A percentile compares a stretch with the other conserved stretches of the same genome.
These are phyloP conservation scores for Boechera divaricarpa DNA, from an alignment of 345 rosid species.

Conservation along the genomic window DNA sequence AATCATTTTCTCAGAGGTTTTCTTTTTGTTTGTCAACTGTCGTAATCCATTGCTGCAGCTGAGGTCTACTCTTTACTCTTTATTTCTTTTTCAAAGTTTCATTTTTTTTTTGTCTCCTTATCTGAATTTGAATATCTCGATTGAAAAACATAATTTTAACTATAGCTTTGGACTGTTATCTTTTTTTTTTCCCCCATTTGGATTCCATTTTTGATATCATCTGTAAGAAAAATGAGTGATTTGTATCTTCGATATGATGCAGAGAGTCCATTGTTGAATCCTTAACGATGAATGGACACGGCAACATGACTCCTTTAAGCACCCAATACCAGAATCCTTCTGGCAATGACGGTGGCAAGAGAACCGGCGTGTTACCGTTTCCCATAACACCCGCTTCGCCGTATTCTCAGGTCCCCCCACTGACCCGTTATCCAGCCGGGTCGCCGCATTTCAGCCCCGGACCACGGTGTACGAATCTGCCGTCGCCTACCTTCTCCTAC, in stretches of 20 bases:
- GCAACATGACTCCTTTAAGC: conserved; percentile 54
- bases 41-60: not conserved
- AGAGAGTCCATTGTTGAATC: conserved; percentile 45
- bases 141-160: too few relatives aligned
- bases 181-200: too few relatives aligned
- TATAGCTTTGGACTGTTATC: not conserved
- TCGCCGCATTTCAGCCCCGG: conserved; percentile 54
- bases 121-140: not conserved
- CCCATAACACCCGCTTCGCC: conserved; percentile 61
- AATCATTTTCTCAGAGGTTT: not conserved
- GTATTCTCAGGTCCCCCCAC: conserved; percentile 63
- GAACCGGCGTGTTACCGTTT: conserved; percentile 66
- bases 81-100: not conserved
- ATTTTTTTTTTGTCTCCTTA: not conserved
- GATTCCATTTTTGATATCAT: too few relatives aligned
- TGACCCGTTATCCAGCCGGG: conserved; percentile 53
- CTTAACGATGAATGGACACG: conserved; percentile 47
- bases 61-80: not conserved
- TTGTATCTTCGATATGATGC: conserved; percentile 52
- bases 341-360: conserved; percentile 37
- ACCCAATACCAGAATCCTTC: conserved; percentile 43
- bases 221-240: not conserved
- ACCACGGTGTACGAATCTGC: conserved; percentile 68
- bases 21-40: not conserved
- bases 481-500: conserved; percentile 56